phyloP scores from a whole-genome alignment of 345 rosid genomes.

The Bruguiera parviflora region DNA sequence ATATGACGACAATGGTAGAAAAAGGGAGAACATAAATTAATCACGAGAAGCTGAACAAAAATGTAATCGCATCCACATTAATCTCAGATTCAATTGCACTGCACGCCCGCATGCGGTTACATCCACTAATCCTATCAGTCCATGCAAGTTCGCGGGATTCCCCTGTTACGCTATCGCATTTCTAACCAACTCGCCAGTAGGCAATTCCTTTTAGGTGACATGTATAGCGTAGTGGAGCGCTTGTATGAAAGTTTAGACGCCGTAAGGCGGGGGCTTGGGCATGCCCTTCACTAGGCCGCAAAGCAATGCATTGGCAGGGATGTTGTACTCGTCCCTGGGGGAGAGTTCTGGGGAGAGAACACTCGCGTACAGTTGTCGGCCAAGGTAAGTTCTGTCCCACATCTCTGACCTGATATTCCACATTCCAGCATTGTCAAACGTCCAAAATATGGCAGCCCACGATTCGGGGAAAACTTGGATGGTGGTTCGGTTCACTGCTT shows the following conservation, averaged over 20 bases:
- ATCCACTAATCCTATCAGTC: too few species aligned
- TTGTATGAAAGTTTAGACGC: conserved; percentile 15
- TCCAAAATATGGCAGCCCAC: conserved; percentile 75
- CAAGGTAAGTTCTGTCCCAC: conserved; percentile 65
- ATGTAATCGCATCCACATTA: too few species aligned
- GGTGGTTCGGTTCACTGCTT: conserved; percentile 81
- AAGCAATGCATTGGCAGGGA: conserved; percentile 50
- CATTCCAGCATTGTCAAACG: conserved; percentile 92
- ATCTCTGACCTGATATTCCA: conserved; percentile 80
- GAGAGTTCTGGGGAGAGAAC: conserved; percentile 64
- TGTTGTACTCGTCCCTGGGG: conserved; percentile 76
- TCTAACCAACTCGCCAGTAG: too few species aligned
- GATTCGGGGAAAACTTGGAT: conserved; percentile 76
- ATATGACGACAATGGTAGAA: too few species aligned
- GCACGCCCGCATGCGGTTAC: too few species aligned
- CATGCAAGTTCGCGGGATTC: too few species aligned
- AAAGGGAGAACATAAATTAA: too few species aligned
- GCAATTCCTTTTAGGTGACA: too few species aligned
- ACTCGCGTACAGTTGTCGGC: conserved; percentile 67
- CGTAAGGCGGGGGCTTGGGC: conserved; percentile 64
- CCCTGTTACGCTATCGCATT: too few species aligned
- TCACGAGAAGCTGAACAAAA: too few species aligned
- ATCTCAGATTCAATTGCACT: too few species aligned
- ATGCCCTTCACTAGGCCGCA: conserved; percentile 59
- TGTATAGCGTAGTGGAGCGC: too few species aligned